phyloP scores from a whole-genome alignment of 2,329 filamentous ascomycete genomes.

The Blastomyces parvus region DNA sequence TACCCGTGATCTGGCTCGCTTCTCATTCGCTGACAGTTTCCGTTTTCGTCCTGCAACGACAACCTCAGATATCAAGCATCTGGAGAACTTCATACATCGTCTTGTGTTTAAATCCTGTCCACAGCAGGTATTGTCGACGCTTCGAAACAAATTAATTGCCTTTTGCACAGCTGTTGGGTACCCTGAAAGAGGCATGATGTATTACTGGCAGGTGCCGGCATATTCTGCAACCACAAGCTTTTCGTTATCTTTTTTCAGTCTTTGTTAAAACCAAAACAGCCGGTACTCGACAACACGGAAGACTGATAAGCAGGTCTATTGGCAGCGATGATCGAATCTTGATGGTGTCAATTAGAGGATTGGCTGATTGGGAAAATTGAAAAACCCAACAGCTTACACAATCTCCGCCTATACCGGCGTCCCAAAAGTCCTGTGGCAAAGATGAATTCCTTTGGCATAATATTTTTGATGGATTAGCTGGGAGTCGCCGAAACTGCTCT shows the following conservation, averaged over 20 bases:
- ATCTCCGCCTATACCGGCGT: not conserved
- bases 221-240: not conserved
- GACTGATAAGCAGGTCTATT: not conserved
- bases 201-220: not conserved
- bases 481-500: not conserved
- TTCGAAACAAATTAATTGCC: not conserved
- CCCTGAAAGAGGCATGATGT: not conserved
- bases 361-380: not conserved
- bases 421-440: not conserved
- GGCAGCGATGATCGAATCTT: not conserved
- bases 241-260: not conserved
- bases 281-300: not conserved
- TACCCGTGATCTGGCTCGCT: constrained; percentile 27
- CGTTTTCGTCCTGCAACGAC: not conserved
- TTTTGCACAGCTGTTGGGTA: not conserved
- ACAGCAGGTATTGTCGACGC: not conserved
- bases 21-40: constrained; percentile 17
- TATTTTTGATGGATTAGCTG: not conserved
- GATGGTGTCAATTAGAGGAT: not conserved
- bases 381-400: not conserved
- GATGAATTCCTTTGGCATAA: not conserved
- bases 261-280: not conserved
- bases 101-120: too few relatives aligned
- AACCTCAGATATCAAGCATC: not conserved
- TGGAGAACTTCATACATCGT: too few relatives aligned